Base-by-base conservation (phyloP, 208 protist genomes). In the Trypanosomatidae sp. region DNA sequence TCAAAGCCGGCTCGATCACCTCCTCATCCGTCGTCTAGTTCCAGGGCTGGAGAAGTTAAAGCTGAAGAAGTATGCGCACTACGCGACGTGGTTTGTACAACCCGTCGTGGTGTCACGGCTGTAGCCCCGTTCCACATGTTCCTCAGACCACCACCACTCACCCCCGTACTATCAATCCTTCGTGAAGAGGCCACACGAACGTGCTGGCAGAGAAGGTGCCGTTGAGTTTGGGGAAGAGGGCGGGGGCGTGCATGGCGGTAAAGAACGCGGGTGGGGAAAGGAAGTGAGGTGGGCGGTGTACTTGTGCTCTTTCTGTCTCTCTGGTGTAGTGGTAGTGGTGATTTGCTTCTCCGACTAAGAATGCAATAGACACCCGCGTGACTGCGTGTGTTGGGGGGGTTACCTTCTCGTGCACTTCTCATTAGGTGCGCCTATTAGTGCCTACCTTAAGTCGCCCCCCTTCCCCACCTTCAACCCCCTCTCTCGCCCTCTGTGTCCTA, bases 61-160 rank as follows among this genome's bases (percentile, higher is more conserved):
- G 69, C 79, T 96, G 56, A 82, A 80, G 62, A 91, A 91, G 65
- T 84, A 86, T 56, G 91, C 87, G n/a, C 83, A 93, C 68, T 94
- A 96, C 74, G 87, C 82, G 15, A 92, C 91, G 47, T 96, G 89
- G 86, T 87, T 91, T 80, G 79, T 96, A 47, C 89, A 94, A 55
- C 81, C 87, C 7, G 80, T 93, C 0, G 30, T 25, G 5, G 80
- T 92, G 13, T 77, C 80, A 7, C 62, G 69, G 47, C 50, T 92
- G 30, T 83, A 56, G 77, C 65, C 59, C 22, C 10, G 12, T 28
- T 8, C 39, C 19, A 17, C 8, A n/a, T 25, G 39, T 30, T 15
- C 60, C 17, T 2, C 39, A 46, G 60, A 17, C 60, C 36, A 41
- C 60, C 60, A 65, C 17, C 22, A 9, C 25, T 25, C 43, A 10